These are phyloP conservation scores for Porcisia deanei DNA, from an alignment of 208 protist genomes.

Conservation along the genomic window DNA sequence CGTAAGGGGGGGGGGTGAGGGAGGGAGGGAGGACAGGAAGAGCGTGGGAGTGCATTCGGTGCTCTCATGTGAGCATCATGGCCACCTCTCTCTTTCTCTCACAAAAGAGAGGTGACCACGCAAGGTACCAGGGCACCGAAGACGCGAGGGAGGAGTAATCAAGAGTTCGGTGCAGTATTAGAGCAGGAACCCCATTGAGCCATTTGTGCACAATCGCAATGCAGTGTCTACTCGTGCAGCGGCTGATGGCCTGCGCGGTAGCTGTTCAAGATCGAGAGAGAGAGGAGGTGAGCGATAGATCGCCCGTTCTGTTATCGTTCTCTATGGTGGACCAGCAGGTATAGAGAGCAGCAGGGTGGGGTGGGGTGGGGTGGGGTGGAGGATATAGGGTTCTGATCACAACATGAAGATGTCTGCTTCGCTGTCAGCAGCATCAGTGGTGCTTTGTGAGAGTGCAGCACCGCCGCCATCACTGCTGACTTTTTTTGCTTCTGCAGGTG, in stretches of 20 bases:
- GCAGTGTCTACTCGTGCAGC: neutral
- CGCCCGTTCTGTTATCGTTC: too few species aligned
- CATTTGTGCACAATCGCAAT: neutral
- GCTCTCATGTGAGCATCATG: neutral
- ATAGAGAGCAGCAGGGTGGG: neutral
- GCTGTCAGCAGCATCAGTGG: constrained; percentile 25
- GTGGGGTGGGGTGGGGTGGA: neutral
- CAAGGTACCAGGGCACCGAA: neutral
- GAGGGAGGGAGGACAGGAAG: neutral
- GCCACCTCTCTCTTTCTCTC: neutral
- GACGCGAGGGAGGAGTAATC: neutral
- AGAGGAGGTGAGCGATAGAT: too few species aligned
- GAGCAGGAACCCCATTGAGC: neutral
- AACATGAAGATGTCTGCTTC: constrained; percentile 32
- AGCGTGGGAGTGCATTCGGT: neutral
- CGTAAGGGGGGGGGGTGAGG: neutral
- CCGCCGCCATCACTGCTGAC: neutral
- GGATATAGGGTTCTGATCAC: neutral
- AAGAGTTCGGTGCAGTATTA: too few species aligned
- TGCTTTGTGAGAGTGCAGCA: constrained; percentile 4
- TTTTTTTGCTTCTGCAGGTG: neutral
- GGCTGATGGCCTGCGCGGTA: neutral
- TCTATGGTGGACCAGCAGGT: too few species aligned
- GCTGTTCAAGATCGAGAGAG: too few species aligned
- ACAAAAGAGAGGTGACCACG: neutral